A percentile compares a stretch with the other conserved stretches of the same genome.
phyloP scores from a whole-genome alignment of 345 rosid species.

The Stellera chamaejasme region DNA sequence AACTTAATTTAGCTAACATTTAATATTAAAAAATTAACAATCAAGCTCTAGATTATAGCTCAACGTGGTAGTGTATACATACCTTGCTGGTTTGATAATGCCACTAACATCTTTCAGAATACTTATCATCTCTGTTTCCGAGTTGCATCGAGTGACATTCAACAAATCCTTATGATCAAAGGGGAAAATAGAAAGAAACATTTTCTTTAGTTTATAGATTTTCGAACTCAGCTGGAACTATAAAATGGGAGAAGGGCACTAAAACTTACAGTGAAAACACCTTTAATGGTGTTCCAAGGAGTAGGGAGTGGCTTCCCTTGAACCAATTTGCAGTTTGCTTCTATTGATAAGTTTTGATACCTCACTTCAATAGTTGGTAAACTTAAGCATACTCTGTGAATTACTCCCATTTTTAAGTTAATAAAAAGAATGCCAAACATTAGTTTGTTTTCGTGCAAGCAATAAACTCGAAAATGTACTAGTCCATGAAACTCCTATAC shows the following conservation, averaged over 20 bases:
- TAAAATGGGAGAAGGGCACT: background rate
- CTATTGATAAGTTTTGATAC: conserved; percentile 21
- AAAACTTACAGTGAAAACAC: conserved; percentile 21
- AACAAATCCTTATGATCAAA: conserved; percentile 15
- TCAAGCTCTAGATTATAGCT: background rate
- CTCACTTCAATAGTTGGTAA: conserved; percentile 32
- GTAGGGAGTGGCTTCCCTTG: conserved; percentile 33
- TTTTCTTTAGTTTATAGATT: background rate
- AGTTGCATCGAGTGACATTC: conserved; percentile 10
- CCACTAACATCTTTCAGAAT: conserved; percentile 40
- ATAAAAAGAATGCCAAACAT: too few species aligned
- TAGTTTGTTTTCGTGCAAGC: too few species aligned
- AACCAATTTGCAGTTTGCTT: conserved; percentile 28
- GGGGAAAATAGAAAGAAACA: background rate
- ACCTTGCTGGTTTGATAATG: conserved; percentile 50
- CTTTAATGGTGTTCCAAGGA: conserved; percentile 28
- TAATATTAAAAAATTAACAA: background rate
- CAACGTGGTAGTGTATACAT: background rate
- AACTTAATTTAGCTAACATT: background rate
- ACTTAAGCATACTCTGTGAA: conserved; percentile 26
- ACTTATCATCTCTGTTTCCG: conserved; percentile 8
- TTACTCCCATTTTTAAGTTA: too few species aligned
- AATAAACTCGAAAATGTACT: too few species aligned
- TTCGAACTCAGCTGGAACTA: background rate
- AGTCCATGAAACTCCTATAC: too few species aligned